These are phyloP conservation scores for Alternaria novae-zelandiae DNA, from an alignment of 2,329 filamentous ascomycete species.

Conservation along the genomic window DNA sequence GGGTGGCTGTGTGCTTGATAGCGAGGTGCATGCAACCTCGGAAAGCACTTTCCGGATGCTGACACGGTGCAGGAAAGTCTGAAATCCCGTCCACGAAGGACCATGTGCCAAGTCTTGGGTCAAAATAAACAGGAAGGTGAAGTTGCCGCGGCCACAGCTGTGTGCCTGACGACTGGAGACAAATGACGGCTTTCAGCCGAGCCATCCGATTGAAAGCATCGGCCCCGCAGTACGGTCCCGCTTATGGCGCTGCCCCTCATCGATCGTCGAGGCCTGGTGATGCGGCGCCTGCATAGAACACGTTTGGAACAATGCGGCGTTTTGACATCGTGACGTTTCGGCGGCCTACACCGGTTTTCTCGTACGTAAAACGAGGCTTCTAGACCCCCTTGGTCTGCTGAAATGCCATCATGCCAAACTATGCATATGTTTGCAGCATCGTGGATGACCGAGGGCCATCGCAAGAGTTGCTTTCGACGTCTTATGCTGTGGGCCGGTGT, in stretches of 20 bases:
- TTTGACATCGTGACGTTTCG: conserved; percentile 37
- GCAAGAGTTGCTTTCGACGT: neutral
- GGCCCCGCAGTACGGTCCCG: conserved; percentile 23
- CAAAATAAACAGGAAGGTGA: conserved; percentile 31
- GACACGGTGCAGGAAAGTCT: conserved; percentile 3
- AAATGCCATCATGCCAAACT: conserved; percentile 30
- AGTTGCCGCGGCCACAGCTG: conserved; percentile 16
- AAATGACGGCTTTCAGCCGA: conserved; percentile 25
- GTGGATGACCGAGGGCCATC: neutral
- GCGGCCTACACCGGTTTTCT: conserved; percentile 11
- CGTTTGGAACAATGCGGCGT: conserved; percentile 19
- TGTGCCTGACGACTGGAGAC: conserved; percentile 1
- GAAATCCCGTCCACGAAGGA: neutral
- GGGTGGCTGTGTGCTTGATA: conserved; percentile 11
- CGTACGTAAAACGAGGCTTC: conserved; percentile 32
- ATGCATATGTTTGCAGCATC: conserved; percentile 5
- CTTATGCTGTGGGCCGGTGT: conserved; percentile 15
- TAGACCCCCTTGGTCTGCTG: conserved; percentile 10
- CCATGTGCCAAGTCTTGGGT: conserved; percentile 5
- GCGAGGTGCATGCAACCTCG: conserved; percentile 4
- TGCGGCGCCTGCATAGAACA: conserved; percentile 22
- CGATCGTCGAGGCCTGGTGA: conserved; percentile 38
- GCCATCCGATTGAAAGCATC: conserved; percentile 24
- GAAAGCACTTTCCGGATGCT: conserved; percentile 10
- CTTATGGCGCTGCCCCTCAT: conserved; percentile 22